These are phyloP conservation scores for Parafenestella ontariensis DNA, from an alignment of 2,329 filamentous ascomycete species.

Conservation along the genomic window DNA sequence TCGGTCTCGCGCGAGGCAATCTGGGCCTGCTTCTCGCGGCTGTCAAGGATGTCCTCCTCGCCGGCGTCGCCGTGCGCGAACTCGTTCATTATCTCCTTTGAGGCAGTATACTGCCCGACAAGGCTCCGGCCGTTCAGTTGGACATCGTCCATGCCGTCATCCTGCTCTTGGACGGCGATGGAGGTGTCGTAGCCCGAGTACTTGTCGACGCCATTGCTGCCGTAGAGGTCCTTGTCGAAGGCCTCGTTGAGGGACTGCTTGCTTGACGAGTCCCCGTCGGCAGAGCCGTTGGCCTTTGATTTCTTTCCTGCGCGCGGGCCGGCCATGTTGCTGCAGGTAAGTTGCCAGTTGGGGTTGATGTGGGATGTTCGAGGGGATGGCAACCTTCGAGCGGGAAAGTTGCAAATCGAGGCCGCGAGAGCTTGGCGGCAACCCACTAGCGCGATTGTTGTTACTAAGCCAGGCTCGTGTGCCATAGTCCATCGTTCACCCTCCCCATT, in stretches of 20 bases:
- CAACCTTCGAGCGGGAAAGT: constrained; percentile 18
- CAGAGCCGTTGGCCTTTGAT: constrained; percentile 78
- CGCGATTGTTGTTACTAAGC: constrained; percentile 1
- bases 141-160: constrained; percentile 78
- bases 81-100: constrained; percentile 89
- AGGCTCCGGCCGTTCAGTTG: constrained; percentile 73
- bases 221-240: constrained; percentile 87
- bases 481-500: not conserved
- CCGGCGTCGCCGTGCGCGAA: constrained; percentile 89
- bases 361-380: constrained; percentile 20
- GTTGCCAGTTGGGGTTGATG: constrained; percentile 14
- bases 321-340: constrained; percentile 43
- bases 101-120: constrained; percentile 95
- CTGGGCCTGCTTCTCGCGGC: constrained; percentile 85
- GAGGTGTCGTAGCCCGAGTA: constrained; percentile 91
- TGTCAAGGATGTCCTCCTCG: constrained; percentile 87
- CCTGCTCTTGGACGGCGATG: constrained; percentile 78
- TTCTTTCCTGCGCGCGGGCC: constrained; percentile 65
- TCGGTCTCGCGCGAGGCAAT: constrained; percentile 95
- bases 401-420: constrained; percentile 6
- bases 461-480: not conserved
- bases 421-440: constrained; percentile 19
- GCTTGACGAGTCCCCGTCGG: constrained; percentile 80
- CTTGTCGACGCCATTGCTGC: constrained; percentile 75
- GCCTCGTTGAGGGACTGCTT: constrained; percentile 91